phyloP scores from a whole-genome alignment of 2,329 filamentous ascomycete genomes.

The Peltaster fructicola region DNA sequence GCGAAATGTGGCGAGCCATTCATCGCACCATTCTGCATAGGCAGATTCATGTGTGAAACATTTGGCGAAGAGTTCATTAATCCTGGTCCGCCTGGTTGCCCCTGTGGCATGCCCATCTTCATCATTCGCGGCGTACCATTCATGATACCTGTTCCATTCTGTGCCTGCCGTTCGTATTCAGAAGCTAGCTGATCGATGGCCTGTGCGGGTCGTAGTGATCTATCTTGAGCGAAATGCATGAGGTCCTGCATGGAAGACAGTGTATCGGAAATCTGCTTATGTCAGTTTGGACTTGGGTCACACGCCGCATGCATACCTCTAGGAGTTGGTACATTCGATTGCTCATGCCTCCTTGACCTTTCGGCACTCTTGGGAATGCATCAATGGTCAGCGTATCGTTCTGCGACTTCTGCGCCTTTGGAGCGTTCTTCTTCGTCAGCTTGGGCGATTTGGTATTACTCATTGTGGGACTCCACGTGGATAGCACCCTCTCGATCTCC shows the following conservation, averaged over 20 bases:
- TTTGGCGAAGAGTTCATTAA: constrained; percentile 38
- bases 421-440: constrained; percentile 35
- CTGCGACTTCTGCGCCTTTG: constrained; percentile 25
- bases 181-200: constrained; percentile 37
- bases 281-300: too few relatives aligned
- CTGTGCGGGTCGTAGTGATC: constrained; percentile 35
- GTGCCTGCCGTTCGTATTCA: constrained; percentile 17
- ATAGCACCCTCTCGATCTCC: constrained; percentile 30
- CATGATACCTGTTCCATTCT: constrained; percentile 13
- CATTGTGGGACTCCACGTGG: constrained; percentile 33
- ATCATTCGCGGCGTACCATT: constrained; percentile 17
- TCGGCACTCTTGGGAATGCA: constrained; percentile 27
- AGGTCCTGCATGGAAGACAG: constrained; percentile 46
- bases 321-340: constrained; percentile 40
- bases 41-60: constrained; percentile 36
- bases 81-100: constrained; percentile 7
- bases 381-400: constrained; percentile 27
- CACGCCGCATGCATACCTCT: constrained; percentile 37
- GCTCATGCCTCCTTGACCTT: constrained; percentile 37
- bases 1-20: constrained; percentile 32
- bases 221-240: constrained; percentile 38
- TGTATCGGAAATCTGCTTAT: constrained; percentile 41
- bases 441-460: constrained; percentile 27
- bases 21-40: constrained; percentile 31
- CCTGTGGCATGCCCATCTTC: constrained; percentile 17